These are phyloP conservation scores for Solanum neorickii DNA, from an alignment of 257 asterid genomes.

Conservation along the genomic window DNA sequence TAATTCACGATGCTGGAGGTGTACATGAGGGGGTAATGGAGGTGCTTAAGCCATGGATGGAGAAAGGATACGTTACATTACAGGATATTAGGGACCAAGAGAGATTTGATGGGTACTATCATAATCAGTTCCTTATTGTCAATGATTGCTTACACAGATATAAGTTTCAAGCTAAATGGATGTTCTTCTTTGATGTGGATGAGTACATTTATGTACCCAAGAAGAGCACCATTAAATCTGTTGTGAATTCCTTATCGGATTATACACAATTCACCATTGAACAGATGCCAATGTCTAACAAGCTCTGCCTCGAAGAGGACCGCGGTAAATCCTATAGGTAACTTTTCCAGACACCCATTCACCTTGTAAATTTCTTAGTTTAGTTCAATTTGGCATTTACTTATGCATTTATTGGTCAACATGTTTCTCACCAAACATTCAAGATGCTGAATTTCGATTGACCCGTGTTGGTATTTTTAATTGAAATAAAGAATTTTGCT, in stretches of 20 bases:
- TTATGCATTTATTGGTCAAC: background rate
- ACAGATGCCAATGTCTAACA: constrained; percentile 52
- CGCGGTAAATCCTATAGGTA: constrained; percentile 33
- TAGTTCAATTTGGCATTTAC: background rate
- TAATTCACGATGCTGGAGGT: constrained; percentile 83
- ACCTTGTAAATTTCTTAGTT: background rate
- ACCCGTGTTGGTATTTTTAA: background rate
- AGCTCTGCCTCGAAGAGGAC: constrained; percentile 39
- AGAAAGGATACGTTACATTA: constrained; percentile 53
- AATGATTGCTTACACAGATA: constrained; percentile 71
- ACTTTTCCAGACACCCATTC: background rate
- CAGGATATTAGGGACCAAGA: constrained; percentile 79
- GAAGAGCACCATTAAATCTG: constrained; percentile 25
- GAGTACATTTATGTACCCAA: constrained; percentile 44
- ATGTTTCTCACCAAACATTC: background rate
- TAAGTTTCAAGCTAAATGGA: constrained; percentile 52
- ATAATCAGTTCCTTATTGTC: constrained; percentile 66
- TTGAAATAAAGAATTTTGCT: background rate
- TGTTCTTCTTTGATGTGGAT: constrained; percentile 78
- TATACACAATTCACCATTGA: constrained; percentile 47
- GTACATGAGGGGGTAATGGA: constrained; percentile 46
- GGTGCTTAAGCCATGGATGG: constrained; percentile 76
- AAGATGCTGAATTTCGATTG: background rate
- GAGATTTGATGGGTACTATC: constrained; percentile 73
- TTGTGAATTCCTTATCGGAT: constrained; percentile 26